Base-by-base conservation (phyloP, 495 filamentous ascomycete species). In the Penicillium goetzii region DNA sequence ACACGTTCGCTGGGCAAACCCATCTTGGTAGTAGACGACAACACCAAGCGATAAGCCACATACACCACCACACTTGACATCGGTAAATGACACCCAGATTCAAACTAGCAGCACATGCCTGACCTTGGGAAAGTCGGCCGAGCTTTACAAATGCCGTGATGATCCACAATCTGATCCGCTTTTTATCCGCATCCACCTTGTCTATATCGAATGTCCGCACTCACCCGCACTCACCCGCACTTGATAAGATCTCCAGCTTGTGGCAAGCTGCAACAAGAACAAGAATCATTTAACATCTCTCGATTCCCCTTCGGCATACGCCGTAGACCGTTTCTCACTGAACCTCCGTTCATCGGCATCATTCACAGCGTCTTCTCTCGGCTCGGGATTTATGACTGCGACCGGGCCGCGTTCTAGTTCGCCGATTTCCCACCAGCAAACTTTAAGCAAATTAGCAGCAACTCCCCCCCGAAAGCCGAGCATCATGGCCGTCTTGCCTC, bases 191-290 rank as follows among this genome's bases (percentile, higher is more conserved):
- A 28, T 61, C 51, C 59, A 56, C n/a, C 45, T 30, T 19, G 28
- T 33, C 11, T 2, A 68, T 68, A 68, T 65, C 66, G 34, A 49
- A 38, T 55, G 40, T 58, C 65, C 65, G 65, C 65, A 64, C 65
- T 64, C 62, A 53, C 59, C 66, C 66, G 66, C 65, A 68, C 65
- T 63, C 62, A 43, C 56, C 65, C 66, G 66, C 66, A 65, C 38
- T 33, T 33, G 59, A 57, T 68, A 59, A 54, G 32, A 55, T 57
- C 38, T n/a, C 2, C 17, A 25, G 33, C n/a, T 12, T 14, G 23
- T 10, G 21, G 43, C n/a, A n/a, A n/a, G n/a, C n/a, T n/a, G n/a
- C 26, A 12, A 50, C 30, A 0, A 19, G 2, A 10, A 28, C 55
- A 19, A 30, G 21, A 21, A 33, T 17, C 25, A 62, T 32, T 14